A percentile compares a stretch with the other conserved stretches of the same genome.
phyloP scores from a whole-genome alignment of 2,329 filamentous ascomycete species.

The Macrophomina pseudophaseolina region DNA sequence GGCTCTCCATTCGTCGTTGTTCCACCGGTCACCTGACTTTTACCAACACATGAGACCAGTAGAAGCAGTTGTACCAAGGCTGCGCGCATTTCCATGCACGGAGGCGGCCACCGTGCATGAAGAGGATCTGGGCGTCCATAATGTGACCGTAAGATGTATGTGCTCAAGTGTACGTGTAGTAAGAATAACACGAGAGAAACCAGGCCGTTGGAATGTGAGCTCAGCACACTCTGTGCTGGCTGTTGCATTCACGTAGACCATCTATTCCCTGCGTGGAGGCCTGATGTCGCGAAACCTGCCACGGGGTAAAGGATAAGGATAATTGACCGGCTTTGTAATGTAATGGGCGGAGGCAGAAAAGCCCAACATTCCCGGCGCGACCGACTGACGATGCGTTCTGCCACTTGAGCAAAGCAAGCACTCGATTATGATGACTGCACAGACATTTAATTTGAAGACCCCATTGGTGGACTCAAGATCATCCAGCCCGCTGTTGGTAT shows the following conservation, averaged over 20 bases:
- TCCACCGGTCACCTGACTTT: constrained; percentile 14
- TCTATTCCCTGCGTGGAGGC: no score
- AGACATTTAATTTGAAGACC: background rate
- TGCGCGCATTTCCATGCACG: background rate
- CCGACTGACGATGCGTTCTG: no score
- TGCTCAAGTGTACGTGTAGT: background rate
- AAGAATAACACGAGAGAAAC: background rate
- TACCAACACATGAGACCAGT: background rate
- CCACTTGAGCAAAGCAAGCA: background rate
- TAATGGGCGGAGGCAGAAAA: no score
- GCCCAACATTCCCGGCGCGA: no score
- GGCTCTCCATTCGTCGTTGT: constrained; percentile 2
- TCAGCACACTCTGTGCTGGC: no score
- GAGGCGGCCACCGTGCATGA: constrained; percentile 5
- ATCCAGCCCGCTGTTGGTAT: no score
- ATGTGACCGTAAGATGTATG: background rate
- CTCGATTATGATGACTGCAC: background rate
- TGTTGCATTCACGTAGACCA: no score
- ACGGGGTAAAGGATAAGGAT: no score
- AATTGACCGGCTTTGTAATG: no score
- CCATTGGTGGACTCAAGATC: background rate
- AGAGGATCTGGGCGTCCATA: constrained; percentile 2
- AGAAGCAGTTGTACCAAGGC: background rate
- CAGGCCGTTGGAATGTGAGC: background rate
- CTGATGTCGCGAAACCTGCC: no score